These are phyloP conservation scores for Nothomitra cinnamomea DNA, from an alignment of 2,329 filamentous ascomycete species.

Conservation along the genomic window DNA sequence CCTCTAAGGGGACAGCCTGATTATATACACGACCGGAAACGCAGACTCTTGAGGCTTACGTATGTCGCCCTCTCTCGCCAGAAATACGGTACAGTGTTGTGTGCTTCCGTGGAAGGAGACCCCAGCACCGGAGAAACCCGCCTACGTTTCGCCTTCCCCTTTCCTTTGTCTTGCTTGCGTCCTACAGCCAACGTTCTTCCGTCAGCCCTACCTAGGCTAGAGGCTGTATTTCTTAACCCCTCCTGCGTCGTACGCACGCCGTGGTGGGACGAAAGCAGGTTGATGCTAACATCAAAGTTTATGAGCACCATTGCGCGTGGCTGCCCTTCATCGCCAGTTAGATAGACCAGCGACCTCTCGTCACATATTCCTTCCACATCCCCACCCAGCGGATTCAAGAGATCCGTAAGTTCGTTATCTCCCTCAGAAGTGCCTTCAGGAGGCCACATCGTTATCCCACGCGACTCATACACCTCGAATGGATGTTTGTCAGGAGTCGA, in stretches of 20 bases:
- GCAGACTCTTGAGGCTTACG: not conserved
- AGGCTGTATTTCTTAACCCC: not conserved
- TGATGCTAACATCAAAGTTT: constrained; percentile 21
- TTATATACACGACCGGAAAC: not conserved
- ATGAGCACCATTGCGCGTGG: constrained; percentile 25
- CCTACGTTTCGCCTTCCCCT: not conserved
- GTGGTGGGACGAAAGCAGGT: not conserved
- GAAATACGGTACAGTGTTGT: not conserved
- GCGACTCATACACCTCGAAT: not conserved
- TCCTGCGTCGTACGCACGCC: not conserved
- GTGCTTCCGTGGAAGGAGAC: not conserved
- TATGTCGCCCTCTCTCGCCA: not conserved
- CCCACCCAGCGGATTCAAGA: constrained; percentile 25
- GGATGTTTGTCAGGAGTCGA: not conserved
- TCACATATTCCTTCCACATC: constrained; percentile 28
- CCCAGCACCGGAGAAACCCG: not conserved
- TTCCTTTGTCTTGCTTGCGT: not conserved
- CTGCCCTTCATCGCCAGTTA: constrained; percentile 15
- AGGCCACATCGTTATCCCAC: constrained; percentile 1
- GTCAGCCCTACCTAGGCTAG: not conserved
- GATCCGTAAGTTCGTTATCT: constrained; percentile 17
- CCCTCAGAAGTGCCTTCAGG: not conserved
- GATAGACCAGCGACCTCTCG: constrained; percentile 31
- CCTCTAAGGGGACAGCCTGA: not conserved
- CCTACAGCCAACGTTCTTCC: not conserved